Base-by-base conservation (phyloP, 441 rosid species). In the Viola pubescens region DNA sequence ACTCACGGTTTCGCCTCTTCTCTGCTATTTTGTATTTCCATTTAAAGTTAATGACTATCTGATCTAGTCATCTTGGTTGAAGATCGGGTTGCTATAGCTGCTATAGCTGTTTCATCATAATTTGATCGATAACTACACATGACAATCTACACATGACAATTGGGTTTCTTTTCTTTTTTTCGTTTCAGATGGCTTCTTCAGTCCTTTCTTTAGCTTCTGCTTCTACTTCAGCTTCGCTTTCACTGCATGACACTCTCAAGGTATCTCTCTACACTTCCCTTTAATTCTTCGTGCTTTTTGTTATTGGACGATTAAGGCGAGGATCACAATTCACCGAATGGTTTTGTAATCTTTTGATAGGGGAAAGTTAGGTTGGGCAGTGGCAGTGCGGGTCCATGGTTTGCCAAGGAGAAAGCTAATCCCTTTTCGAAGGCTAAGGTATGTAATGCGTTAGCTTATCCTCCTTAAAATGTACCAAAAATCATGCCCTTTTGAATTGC, bases 201-300 rank as follows among this genome's bases (percentile, higher is more conserved):
- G 69, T 80, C 81, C 62, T 84, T 37, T 79, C 91, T 73, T 70
- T 82, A n/a, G 84, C 82, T 60, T 67, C 80, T n/a, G 77, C 75
- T 55, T 75, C 82, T 55, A 70, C 82, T 41, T 73, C 79, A 0
- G 73, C 81, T 61, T 67, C 82, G 43, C 66, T 76, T 4, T 67
- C 78, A 14, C 66, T 75, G 48, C 83, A 68, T 40, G 86, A 73
- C 37, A 69, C 64, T 48, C 77, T 62, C 72, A 82, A 86, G 96
- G 97, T 88, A 68, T 12, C 10, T 38, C 10, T 9, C 9, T 67
- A 11, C 16, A 41, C 45, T 55, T 12, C 45, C 44, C 34, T 13
- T 38, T 9, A 12, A 8, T 55, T 26, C 1, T 10, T 43, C 39
- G 26, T 55, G 46, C 19, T 19, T 34, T 5, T 40, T 54, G n/a